Conservation (phyloP, 495 filamentous ascomycete species). For the Copromyces sp. region DNA sequence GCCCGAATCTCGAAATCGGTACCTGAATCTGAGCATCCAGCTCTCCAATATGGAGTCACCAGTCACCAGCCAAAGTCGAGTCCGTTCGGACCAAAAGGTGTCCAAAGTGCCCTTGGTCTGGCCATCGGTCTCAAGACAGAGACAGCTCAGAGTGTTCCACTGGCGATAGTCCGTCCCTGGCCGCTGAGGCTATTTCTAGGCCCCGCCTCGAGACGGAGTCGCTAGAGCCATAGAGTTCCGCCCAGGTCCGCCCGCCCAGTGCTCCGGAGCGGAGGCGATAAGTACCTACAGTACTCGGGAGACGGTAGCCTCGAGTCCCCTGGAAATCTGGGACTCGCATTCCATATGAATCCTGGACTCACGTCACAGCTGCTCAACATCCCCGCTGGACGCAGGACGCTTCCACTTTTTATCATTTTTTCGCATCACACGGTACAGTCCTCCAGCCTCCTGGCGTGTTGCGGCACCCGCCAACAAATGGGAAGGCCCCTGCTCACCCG, state of each 20-base stretch:
- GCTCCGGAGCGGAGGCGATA: background rate
- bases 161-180: background rate
- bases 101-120: background rate
- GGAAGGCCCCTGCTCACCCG: constrained; percentile 4
- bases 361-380: constrained; percentile 5
- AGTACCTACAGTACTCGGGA: background rate
- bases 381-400: constrained; percentile 3
- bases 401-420: constrained; percentile 10
- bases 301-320: background rate
- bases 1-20: background rate
- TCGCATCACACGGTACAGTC: constrained; percentile 19
- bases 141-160: background rate
- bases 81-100: background rate
- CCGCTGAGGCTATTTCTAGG: background rate
- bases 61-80: background rate
- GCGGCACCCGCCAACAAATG: constrained; percentile 13
- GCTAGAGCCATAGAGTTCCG: background rate
- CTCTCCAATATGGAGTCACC: background rate
- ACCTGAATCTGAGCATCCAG: background rate
- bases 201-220: background rate
- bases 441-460: constrained; percentile 10
- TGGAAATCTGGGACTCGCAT: background rate
- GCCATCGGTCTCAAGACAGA: background rate
- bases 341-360: background rate
- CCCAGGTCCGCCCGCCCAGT: background rate